phyloP scores from a whole-genome alignment of 768 basidiomycete genomes.

The Pulveroboletus sp. region DNA sequence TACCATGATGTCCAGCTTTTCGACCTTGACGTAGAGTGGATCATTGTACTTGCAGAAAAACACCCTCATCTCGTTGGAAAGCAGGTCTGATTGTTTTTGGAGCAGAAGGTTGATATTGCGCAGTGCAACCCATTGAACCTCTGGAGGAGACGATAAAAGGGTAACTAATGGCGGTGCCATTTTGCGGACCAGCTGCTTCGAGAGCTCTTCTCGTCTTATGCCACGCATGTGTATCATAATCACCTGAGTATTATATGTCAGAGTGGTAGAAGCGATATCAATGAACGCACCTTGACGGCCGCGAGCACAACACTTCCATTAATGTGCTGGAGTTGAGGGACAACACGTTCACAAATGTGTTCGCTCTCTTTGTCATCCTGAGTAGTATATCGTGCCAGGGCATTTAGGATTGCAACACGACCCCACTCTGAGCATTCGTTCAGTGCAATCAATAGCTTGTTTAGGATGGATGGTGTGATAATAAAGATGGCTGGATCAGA shows the following conservation, averaged over 20 bases:
- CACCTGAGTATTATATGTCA: constrained; percentile 46
- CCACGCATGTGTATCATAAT: constrained; percentile 95
- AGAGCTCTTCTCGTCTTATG: constrained; percentile 76
- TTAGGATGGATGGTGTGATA: constrained; percentile 79
- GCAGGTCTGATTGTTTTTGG: constrained; percentile 85
- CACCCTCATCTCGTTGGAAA: constrained; percentile 95
- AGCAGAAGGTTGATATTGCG: constrained; percentile 95
- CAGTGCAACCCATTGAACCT: constrained; percentile 97
- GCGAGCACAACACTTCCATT: constrained; percentile 97
- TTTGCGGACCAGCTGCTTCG: constrained; percentile 83
- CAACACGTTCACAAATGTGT: constrained; percentile 97
- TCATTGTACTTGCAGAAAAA: constrained; percentile 99
- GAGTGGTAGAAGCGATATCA: background rate
- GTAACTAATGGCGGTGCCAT: constrained; percentile 98
- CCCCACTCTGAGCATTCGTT: constrained; percentile 99
- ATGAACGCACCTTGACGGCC: constrained; percentile 73
- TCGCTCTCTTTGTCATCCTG: constrained; percentile 93
- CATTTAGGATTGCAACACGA: constrained; percentile 86
- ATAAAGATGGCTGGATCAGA: constrained; percentile 67
- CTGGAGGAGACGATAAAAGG: constrained; percentile 91
- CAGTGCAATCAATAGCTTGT: constrained; percentile 88
- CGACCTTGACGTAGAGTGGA: constrained; percentile 97
- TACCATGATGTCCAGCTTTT: constrained; percentile 99
- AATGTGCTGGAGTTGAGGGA: constrained; percentile 97
- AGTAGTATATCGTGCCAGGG: constrained; percentile 77